Evolutionary conservation across 139 green algal genomes (phyloP).

Genomic region (Auxenochlorella pyrenoidosa): DNA sequence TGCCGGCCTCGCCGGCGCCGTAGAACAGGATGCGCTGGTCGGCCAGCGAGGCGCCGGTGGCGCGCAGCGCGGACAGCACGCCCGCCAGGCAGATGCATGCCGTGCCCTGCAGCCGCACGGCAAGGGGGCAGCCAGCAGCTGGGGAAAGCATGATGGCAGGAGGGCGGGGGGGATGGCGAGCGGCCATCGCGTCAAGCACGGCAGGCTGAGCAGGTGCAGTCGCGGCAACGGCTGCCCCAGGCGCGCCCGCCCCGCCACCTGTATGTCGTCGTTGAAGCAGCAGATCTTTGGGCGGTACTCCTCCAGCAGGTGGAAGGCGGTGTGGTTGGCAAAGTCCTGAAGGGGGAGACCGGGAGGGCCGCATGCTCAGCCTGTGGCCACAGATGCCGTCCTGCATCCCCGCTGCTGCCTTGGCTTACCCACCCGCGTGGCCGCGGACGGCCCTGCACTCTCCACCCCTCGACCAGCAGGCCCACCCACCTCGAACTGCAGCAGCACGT

Average conservation of each 20-base stretch:
- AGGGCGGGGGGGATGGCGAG: background rate
- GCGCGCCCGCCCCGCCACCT: background rate
- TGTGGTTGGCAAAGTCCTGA: slow-evolving; percentile 90
- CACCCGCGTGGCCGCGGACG: too few species aligned
- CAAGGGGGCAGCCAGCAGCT: too few species aligned
- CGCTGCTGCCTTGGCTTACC: too few species aligned
- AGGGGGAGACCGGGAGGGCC: background rate
- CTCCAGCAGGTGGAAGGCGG: slow-evolving; percentile 85
- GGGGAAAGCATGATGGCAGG: slow-evolving; percentile 46
- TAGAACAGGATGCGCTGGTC: slow-evolving; percentile 79
- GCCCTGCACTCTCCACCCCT: background rate
- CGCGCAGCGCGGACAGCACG: slow-evolving; percentile 73
- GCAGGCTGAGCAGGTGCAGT: background rate
- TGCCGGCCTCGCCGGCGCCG: slow-evolving; percentile 80
- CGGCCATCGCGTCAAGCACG: background rate
- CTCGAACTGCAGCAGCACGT: slow-evolving; percentile 84
- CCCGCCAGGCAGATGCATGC: slow-evolving; percentile 83
- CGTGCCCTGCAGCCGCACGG: slow-evolving; percentile 73
- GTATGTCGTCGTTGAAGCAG: slow-evolving; percentile 92
- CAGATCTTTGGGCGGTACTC: slow-evolving; percentile 55
- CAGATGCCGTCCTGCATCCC: too few species aligned
- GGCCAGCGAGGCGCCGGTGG: slow-evolving; percentile 51
- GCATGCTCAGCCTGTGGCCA: too few species aligned
- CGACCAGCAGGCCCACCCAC: background rate
- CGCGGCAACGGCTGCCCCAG: background rate